Conservation (phyloP, 2,329 filamentous ascomycete species). For the Paraphoma chrysanthemicola region DNA sequence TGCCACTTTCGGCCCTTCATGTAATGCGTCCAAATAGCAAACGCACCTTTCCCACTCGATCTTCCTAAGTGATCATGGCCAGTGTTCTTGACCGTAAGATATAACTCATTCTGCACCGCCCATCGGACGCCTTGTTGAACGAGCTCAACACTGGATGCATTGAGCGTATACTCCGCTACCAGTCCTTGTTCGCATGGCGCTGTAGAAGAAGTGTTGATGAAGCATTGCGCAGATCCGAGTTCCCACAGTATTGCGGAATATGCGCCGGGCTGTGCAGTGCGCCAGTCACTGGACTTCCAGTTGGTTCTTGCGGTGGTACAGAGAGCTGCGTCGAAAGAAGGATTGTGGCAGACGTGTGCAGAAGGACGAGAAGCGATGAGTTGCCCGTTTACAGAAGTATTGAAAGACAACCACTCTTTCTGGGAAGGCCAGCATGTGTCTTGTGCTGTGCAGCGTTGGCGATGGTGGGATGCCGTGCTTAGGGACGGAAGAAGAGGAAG, state of each 20-base stretch:
- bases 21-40: constrained; percentile 23
- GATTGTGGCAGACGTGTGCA: constrained; percentile 60
- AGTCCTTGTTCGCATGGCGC: constrained; percentile 49
- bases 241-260: constrained; percentile 45
- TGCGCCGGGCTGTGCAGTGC: constrained; percentile 54
- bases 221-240: constrained; percentile 37
- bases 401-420: constrained; percentile 48
- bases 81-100: constrained; percentile 19
- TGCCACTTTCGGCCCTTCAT: constrained; percentile 12
- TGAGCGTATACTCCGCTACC: constrained; percentile 41
- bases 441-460: neutral
- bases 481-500: neutral
- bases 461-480: neutral
- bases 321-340: constrained; percentile 52
- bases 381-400: constrained; percentile 39
- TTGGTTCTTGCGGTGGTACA: constrained; percentile 52
- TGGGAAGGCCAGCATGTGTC: constrained; percentile 13
- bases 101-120: constrained; percentile 13
- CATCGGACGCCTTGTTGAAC: constrained; percentile 11
- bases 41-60: constrained; percentile 15
- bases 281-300: constrained; percentile 56
- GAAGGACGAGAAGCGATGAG: constrained; percentile 62
- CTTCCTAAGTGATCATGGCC: constrained; percentile 23
- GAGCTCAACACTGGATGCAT: constrained; percentile 23
- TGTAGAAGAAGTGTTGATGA: constrained; percentile 40